Base-by-base conservation (phyloP, 257 asterid species). In the Solanum megistacrolobum region DNA sequence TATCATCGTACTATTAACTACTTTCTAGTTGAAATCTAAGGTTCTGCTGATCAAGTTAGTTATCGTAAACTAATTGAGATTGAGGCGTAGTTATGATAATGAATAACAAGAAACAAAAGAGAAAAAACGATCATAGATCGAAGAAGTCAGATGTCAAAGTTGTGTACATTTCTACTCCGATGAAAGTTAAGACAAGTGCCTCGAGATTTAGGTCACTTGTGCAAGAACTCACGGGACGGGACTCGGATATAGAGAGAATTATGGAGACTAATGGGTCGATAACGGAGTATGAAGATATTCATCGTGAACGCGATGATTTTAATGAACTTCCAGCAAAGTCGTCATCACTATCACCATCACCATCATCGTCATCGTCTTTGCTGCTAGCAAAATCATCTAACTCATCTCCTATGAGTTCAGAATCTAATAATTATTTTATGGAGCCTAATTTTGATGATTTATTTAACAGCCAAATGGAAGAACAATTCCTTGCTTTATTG, bases 141-240 rank as follows among this genome's bases (percentile, higher is more conserved):
- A 82, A 46, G 36, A 62, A 85, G 12, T 72, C 89, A 4, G 83
- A 93, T 1, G 89, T 95, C 31, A 94, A 95, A 91, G 98, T 96
- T 10, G 98, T 94, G 34, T 96, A 96, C 93, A 96, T 96, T 83
- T 96, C 98, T 7, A 95, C 90, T 34, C 98, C 98, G 1, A 95
- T 96, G 98, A 95, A 92, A 90, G 98, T 96, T 18, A 88, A 93
- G 87, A 95, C 98, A 2, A 94, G 95, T 87, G 94, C 95, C 2
- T 85, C 98, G 0, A 90, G 90, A 81, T 96, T 96, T 81, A 92
- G 98, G 21, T 76, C 96, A 7, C 90, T 95, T 4, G 98, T 96
- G 25, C 98, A 95, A 73, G 90, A 94, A 73, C 94, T 96, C 74
- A 96, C 98, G 3, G 98, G 98, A 0, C 91, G 89, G 83, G 87